Base-by-base conservation (phyloP, 768 basidiomycete genomes). In the Chalciporus pseudorubinellus region DNA sequence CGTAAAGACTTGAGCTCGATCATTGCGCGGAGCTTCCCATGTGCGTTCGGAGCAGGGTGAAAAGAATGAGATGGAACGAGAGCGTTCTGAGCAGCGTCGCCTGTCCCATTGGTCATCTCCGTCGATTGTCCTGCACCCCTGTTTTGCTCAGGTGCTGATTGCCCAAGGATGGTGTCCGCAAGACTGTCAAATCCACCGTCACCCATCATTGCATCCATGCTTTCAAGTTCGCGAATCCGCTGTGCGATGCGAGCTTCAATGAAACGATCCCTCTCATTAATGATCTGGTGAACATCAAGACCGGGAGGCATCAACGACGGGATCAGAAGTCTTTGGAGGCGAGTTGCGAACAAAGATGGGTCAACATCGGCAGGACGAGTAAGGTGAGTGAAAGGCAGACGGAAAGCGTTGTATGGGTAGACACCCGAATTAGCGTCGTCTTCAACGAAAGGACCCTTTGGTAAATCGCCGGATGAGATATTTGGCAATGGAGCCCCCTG, bases 1-100 rank as follows among this genome's bases (percentile, higher is more conserved):
- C 85, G 83, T 8, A 99, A 80, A 13, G 85, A 81, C 66, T 95
- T 97, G 65, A 98, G 84, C 71, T 98, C 97, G 55, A 98, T 97
- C 49, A 94, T 72, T 0, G 92, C 93, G 31, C 87, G 85, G 11
- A 98, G 74, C 67, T 95, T 95, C 33, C 89, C 89, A 53, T 89
- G 86, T 1, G 82, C 80, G 18, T 76, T 79, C n/a, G 80, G 70
- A 31, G 78, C 77, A 5, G 87, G 83, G 55, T 85, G 79, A 2
- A 55, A 70, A 9, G 31, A 14, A 14, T 31, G 29, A 14, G 31
- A 11, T 3, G 46, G 31, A 8, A 40, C 28, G 11, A 49, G 47
- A 36, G 34, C 46, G 10, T 29, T 53, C 46, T 51, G 55, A 18
- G 52, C 47, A 18, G 52, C 47, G 19, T 64, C 55, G 13, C 71